These are phyloP conservation scores for Kregervanrija pseudodelftensis DNA, from an alignment of 805 yeast species.

Conservation along the genomic window DNA sequence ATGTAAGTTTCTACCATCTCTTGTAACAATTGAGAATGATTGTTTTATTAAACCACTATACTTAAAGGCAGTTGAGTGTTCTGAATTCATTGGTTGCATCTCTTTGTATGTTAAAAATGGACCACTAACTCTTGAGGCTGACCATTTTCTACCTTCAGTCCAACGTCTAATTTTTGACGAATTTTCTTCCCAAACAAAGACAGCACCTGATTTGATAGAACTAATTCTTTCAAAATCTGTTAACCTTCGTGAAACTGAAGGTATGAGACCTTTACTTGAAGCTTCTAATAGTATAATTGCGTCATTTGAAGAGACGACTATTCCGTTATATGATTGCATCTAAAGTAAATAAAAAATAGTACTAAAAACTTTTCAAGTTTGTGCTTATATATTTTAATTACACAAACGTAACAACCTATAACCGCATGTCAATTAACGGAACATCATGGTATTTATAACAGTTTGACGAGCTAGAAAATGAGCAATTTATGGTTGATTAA, in stretches of 20 bases:
- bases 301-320: conserved; percentile 49
- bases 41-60: conserved; percentile 56
- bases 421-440: no score
- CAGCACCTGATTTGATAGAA: conserved; percentile 48
- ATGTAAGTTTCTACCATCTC: conserved; percentile 48
- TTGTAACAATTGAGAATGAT: conserved; percentile 50
- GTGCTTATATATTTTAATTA: no score
- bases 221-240: conserved; percentile 45
- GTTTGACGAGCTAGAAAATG: no score
- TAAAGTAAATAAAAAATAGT: no score
- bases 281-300: conserved; percentile 64
- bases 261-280: conserved; percentile 46
- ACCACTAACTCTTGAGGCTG: conserved; percentile 63
- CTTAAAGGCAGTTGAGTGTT: conserved; percentile 34
- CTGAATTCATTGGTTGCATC: conserved; percentile 33
- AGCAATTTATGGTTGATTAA: no score
- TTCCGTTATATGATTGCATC: conserved; percentile 59
- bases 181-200: conserved; percentile 67
- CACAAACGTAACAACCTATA: no score
- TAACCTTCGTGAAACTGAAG: conserved; percentile 52
- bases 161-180: conserved; percentile 68
- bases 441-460: no score
- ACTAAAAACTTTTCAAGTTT: no score
- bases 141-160: conserved; percentile 75
- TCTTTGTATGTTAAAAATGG: conserved; percentile 58